Base-by-base conservation (phyloP, 495 filamentous ascomycete species). In the Xylaria flabelliformis region DNA sequence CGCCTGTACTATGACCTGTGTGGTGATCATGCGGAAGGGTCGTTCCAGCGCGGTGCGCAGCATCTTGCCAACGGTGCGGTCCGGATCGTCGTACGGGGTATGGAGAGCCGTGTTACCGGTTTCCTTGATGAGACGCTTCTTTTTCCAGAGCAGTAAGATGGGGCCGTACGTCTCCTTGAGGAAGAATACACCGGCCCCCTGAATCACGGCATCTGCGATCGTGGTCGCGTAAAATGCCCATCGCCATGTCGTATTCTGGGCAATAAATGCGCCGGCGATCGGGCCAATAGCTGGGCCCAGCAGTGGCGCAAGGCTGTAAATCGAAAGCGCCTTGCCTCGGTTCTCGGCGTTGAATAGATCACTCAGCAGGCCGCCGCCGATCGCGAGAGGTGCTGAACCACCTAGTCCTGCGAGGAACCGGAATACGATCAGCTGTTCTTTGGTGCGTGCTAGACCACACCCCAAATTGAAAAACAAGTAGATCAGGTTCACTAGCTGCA, bases 91-190 rank as follows among this genome's bases (percentile, higher is more conserved):
- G 74, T 80, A 89, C 74, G 92, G 89, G 12, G 91, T 93, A 74
- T 88, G 85, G 55, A 91, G 85, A 12, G 80, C 81, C 1, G 74
- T 66, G 76, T 93, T 91, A n/a, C 87, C 87, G 1, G 90, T 92
- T 73, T 90, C 88, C 72, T 88, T 86, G 64, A 88, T 86, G 7
- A 94, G 83, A 26, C 79, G 83, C 42, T 82, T 76, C 8, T 89
- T 88, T 69, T 90, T 91, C 44, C 82, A 75, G 15, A 80, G 77
- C 0, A 94, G 86, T 9, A 94, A 82, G 48, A 84, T 85, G 0
- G 91, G 91, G 1, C 84, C 83, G 79, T 94, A 94, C 8, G 91
- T 93, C 79, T 94, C 91, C 67, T 85, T 88, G 0, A 94, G 85
- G 75, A 89, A 89, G 76, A 93, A 88, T 4, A 94, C 68, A 4